Base-by-base conservation (phyloP, 1,284 basidiomycete species). In the Pseudozyma thailandica region DNA sequence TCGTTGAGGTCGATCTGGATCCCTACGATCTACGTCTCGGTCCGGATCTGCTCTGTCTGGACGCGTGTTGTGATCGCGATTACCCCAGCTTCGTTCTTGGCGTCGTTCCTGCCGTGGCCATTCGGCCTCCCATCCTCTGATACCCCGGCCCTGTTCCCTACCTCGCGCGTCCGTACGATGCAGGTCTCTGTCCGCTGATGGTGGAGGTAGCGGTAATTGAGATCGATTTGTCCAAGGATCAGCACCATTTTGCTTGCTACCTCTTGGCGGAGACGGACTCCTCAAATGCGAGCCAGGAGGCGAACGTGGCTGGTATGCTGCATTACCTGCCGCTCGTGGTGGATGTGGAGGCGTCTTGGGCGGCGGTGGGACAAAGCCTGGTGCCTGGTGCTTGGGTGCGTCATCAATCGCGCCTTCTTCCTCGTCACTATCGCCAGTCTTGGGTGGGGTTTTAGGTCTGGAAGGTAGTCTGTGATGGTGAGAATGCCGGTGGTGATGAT, bases 371-470 rank as follows among this genome's bases (percentile, higher is more conserved):
- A 45, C 10, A 44, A 37, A 26, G 16, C 35, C 15, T 39, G 58
- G 30, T 3, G 9, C 13, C 25, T 37, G 37, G 15, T 12, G 16
- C 16, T 21, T 49, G 16, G 27, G 20, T 18, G 13, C 30, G 15
- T 70, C 66, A 27, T 55, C 45, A 10, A 72, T 65, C 2, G 69
- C 69, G n/a, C 69, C 69, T 46, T 72, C 69, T n/a, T 72, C 69
- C 15, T 72, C 68, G 35, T 71, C 69, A 25, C 61, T 58, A 15
- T 59, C 44, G 8, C 31, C 21, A 20, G 33, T 6, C 15, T 16
- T 9, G 6, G 33, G 33, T n/a, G 33, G 33, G n/a, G 6, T n/a
- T 16, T 35, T 35, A 5, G 33, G 33, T 35, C 15, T 35, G 13
- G 6, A n/a, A 16, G 33, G 33, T 5, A 16, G n/a, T n/a, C 27